A percentile compares a stretch with the other conserved stretches of the same genome.
These are phyloP conservation scores for Phytophthora brassicae DNA, from an alignment of 352 stramenopile species.

Conservation along the genomic window DNA sequence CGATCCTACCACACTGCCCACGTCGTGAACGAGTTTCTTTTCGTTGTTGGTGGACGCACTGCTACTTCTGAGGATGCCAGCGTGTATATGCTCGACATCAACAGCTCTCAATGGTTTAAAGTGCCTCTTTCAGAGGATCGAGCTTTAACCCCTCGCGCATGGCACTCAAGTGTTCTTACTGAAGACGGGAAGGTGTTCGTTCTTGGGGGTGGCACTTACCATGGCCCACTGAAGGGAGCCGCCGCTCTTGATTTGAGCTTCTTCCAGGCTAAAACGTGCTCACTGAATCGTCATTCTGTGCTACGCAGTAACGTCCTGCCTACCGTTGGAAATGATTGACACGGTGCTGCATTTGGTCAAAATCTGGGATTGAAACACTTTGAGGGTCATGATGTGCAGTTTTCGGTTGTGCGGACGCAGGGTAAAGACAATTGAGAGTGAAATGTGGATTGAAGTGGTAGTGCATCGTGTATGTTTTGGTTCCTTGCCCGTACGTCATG, in stretches of 20 bases:
- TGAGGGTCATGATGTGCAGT: no score
- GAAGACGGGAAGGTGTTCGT: slow-evolving; percentile 43
- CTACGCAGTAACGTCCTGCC: no score
- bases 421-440: no score
- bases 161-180: slow-evolving; percentile 64
- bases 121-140: slow-evolving; percentile 39
- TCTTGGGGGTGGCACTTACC: slow-evolving; percentile 59
- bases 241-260: slow-evolving; percentile 51
- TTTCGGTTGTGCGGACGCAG: no score
- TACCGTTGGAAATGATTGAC: no score
- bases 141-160: slow-evolving; percentile 48
- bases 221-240: slow-evolving; percentile 55
- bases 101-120: slow-evolving; percentile 44
- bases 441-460: no score
- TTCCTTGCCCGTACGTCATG: no score
- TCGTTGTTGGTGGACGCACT: slow-evolving; percentile 68
- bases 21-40: slow-evolving; percentile 45
- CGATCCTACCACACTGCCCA: slow-evolving; percentile 75
- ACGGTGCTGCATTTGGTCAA: no score
- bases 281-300: no score
- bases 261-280: slow-evolving; percentile 25
- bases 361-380: no score
- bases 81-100: slow-evolving; percentile 62
- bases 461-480: no score
- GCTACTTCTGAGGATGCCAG: slow-evolving; percentile 40